Conservation (phyloP, 768 basidiomycete species). For the Rhizopogon vesiculosus region DNA sequence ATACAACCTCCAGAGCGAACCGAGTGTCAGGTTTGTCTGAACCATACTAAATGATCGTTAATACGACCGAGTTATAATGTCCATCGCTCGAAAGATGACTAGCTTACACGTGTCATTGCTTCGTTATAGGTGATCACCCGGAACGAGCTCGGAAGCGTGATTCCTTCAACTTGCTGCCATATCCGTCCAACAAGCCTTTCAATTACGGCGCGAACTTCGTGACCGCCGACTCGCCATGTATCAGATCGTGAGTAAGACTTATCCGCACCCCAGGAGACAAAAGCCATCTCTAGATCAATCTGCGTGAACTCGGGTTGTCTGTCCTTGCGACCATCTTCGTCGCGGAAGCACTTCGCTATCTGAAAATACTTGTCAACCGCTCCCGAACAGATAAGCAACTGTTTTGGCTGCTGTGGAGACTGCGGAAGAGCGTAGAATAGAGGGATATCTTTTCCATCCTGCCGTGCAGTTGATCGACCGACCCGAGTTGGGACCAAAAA, state of each 20-base stretch:
- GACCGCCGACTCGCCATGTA: conserved; percentile 82
- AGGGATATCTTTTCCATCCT: conserved; percentile 14
- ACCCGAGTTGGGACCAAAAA: conserved; percentile 83
- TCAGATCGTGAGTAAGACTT: conserved; percentile 21
- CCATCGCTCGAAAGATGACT: conserved; percentile 5
- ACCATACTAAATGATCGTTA: conserved; percentile 61
- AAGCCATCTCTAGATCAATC: conserved; percentile 95
- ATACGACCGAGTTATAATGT: conserved; percentile 12
- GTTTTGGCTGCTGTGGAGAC: conserved; percentile 96
- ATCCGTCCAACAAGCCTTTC: conserved; percentile 71
- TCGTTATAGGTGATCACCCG: conserved; percentile 83
- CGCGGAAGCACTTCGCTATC: conserved; percentile 90
- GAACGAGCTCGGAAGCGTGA: conserved; percentile 60
- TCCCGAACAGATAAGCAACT: conserved; percentile 87
- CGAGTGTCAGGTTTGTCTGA: conserved; percentile 94
- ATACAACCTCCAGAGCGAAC: conserved; percentile 78
- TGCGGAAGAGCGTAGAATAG: conserved; percentile 89
- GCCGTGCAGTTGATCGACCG: conserved; percentile 24
- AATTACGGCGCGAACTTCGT: conserved; percentile 73
- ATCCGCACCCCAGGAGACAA: conserved; percentile 71
- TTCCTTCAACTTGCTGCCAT: conserved; percentile 67
- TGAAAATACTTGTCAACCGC: conserved; percentile 90
- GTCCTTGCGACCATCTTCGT: conserved; percentile 93
- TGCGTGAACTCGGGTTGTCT: conserved; percentile 97
- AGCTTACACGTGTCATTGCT: conserved; percentile 81